These are phyloP conservation scores for Coffea eugenioides DNA, from an alignment of 257 asterid species.

Conservation along the genomic window DNA sequence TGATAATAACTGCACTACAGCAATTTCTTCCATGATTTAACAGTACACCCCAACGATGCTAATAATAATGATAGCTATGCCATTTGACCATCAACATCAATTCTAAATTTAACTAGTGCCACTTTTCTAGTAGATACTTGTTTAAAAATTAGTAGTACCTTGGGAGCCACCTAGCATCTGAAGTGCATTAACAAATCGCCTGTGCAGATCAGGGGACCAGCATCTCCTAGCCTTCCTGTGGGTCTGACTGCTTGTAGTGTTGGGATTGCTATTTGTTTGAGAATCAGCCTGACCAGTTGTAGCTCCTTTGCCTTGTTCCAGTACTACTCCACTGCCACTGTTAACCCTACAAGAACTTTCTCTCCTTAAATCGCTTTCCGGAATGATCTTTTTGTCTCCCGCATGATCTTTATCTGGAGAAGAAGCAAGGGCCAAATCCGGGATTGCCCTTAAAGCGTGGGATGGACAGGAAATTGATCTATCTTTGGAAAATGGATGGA, in stretches of 20 bases:
- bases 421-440: conserved; percentile 78
- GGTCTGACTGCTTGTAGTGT: conserved; percentile 38
- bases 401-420: conserved; percentile 43
- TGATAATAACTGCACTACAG: neutral
- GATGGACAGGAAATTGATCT: conserved; percentile 24
- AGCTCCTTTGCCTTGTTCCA: conserved; percentile 33
- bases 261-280: conserved; percentile 20
- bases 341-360: conserved; percentile 34
- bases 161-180: conserved; percentile 98
- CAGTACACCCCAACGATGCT: conserved; percentile 1
- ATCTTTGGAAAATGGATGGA: conserved; percentile 57
- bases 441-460: conserved; percentile 28
- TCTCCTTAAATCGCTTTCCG: conserved; percentile 32
- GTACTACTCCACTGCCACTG: conserved; percentile 20
- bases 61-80: neutral
- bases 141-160: conserved; percentile 42
- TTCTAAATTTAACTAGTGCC: neutral
- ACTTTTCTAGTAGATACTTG: neutral
- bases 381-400: conserved; percentile 36
- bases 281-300: conserved; percentile 19
- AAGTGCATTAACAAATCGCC: conserved; percentile 92
- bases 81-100: conserved; percentile 8
- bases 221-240: conserved; percentile 95
- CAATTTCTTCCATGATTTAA: neutral
- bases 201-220: conserved; percentile 96